A percentile compares a stretch with the other conserved stretches of the same genome.
Evolutionary conservation across 257 asterid species (phyloP).

Genomic region (Euphrasia confusa): DNA sequence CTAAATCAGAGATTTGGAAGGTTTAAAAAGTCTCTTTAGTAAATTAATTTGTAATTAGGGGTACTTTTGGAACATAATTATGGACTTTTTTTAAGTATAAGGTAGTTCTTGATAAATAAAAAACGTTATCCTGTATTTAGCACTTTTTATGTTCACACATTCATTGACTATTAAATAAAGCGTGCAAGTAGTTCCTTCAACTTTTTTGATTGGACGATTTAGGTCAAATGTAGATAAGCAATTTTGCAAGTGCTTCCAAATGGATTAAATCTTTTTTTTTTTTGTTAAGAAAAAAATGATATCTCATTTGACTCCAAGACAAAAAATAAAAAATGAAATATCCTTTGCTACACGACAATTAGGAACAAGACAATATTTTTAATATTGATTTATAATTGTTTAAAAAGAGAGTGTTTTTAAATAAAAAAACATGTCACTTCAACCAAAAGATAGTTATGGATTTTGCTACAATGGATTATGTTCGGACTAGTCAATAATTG

Average conservation of each 20-base stretch:
- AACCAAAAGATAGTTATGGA: too few relatives aligned
- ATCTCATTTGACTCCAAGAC: constrained; percentile 21
- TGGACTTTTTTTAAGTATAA: neutral
- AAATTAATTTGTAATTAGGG: neutral
- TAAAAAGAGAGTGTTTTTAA: too few relatives aligned
- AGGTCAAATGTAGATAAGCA: constrained; percentile 37
- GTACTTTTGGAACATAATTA: neutral
- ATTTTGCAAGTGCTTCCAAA: constrained; percentile 24
- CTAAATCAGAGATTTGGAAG: too few relatives aligned
- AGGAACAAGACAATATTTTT: too few relatives aligned
- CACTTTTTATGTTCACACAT: constrained; percentile 18
- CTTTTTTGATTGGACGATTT: constrained; percentile 32
- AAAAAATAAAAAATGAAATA: neutral
- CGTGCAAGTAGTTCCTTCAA: constrained; percentile 24
- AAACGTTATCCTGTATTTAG: constrained; percentile 28
- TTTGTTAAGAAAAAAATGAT: neutral
- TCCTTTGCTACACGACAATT: too few relatives aligned
- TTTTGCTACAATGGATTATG: too few relatives aligned
- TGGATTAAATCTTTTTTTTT: constrained; percentile 1
- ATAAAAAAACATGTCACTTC: too few relatives aligned
- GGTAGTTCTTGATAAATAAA: constrained; percentile 15
- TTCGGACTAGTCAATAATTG: too few relatives aligned
- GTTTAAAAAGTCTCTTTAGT: too few relatives aligned
- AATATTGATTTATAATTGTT: too few relatives aligned
- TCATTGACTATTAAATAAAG: constrained; percentile 25